phyloP scores from a whole-genome alignment of 2,329 filamentous ascomycete species.

The Ophiobolus disseminans region DNA sequence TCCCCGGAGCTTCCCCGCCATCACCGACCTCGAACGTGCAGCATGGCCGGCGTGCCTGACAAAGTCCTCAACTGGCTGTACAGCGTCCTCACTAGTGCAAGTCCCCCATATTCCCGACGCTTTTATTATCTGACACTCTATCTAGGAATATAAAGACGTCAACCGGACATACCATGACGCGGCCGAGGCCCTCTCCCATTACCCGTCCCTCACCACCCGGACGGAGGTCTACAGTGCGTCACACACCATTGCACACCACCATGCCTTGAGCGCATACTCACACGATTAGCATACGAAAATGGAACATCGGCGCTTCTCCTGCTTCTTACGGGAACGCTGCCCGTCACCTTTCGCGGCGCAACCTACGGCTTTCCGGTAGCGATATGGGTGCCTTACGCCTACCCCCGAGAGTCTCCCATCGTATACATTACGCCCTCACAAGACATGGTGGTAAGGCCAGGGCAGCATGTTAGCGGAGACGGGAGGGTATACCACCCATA shows the following conservation, averaged over 20 bases:
- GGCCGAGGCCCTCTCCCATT: slow-evolving; percentile 79
- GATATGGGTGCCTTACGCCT: slow-evolving; percentile 91
- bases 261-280: slow-evolving; percentile 16
- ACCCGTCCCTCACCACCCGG: slow-evolving; percentile 79
- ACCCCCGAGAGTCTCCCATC: slow-evolving; percentile 84
- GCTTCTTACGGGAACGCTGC: slow-evolving; percentile 84
- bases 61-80: slow-evolving; percentile 95
- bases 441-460: slow-evolving; percentile 87
- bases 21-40: slow-evolving; percentile 27
- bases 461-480: slow-evolving; percentile 93
- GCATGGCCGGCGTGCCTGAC: slow-evolving; percentile 76
- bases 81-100: slow-evolving; percentile 73
- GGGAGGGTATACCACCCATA: slow-evolving; percentile 96
- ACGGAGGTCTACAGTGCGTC: slow-evolving; percentile 93
- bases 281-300: slow-evolving; percentile 78
- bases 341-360: slow-evolving; percentile 87
- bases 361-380: slow-evolving; percentile 91
- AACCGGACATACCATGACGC: slow-evolving; percentile 93
- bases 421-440: slow-evolving; percentile 88
- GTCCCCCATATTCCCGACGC: background rate
- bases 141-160: slow-evolving; percentile 88
- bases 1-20: slow-evolving; percentile 39
- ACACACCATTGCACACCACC: slow-evolving; percentile 1
- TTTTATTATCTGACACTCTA: background rate
- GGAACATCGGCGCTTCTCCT: slow-evolving; percentile 86